Evolutionary conservation across 1,284 basidiomycete genomes (phyloP).

Genomic region (Moesziomyces aphidis): DNA sequence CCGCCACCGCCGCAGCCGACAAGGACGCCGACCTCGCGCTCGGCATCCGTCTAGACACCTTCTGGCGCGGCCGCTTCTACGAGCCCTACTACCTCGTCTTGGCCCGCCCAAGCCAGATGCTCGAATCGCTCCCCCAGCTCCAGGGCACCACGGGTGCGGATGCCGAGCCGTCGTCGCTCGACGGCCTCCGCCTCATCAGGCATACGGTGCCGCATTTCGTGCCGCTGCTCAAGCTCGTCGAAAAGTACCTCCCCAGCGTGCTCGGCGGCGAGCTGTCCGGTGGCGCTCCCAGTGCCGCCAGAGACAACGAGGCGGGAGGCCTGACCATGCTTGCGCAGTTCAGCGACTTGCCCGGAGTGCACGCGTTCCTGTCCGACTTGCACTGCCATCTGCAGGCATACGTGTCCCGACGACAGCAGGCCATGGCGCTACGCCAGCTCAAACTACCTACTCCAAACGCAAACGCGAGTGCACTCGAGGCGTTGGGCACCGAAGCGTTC

Average conservation of each 20-base stretch:
- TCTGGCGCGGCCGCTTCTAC: constrained; percentile 49
- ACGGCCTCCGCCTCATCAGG: constrained; percentile 38
- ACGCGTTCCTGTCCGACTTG: constrained; percentile 45
- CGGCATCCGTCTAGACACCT: constrained; percentile 53
- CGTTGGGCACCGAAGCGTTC: constrained; percentile 42
- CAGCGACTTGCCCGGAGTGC: constrained; percentile 36
- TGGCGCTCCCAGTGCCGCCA: constrained; percentile 19
- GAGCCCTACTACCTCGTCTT: constrained; percentile 56
- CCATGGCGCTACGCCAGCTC: constrained; percentile 31
- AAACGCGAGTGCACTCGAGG: constrained; percentile 15
- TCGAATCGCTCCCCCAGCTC: constrained; percentile 29
- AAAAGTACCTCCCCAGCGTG: constrained; percentile 41
- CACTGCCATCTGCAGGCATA: constrained; percentile 53
- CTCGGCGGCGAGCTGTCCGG: constrained; percentile 22
- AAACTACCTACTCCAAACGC: constrained; percentile 10
- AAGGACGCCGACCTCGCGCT: constrained; percentile 43
- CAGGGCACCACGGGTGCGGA: constrained; percentile 25
- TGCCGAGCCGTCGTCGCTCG: constrained; percentile 12
- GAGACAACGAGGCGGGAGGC: constrained; percentile 38
- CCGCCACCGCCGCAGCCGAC: constrained; percentile 12
- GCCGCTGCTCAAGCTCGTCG: constrained; percentile 39
- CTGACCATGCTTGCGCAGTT: constrained; percentile 45
- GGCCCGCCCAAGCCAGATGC: constrained; percentile 39
- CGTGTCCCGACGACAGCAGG: constrained; percentile 47
- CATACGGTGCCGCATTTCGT: constrained; percentile 58